A percentile compares a stretch with the other conserved stretches of the same genome.
Evolutionary conservation across 371 early-diverging fungal genomes (phyloP).

Genomic region (Lichtheimia hyalospora): DNA sequence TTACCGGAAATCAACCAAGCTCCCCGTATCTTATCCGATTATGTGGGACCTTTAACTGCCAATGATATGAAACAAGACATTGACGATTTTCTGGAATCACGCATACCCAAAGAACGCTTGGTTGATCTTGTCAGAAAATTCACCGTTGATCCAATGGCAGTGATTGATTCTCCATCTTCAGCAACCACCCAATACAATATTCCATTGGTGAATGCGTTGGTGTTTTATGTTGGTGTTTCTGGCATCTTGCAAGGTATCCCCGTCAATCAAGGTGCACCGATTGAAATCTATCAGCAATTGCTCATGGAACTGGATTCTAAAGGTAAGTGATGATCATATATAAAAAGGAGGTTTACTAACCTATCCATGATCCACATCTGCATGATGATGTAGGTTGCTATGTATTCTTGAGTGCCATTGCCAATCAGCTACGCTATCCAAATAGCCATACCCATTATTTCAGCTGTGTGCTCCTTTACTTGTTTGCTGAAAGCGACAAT

Average conservation of each 20-base stretch:
- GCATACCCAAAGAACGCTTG: slow-evolving; percentile 62
- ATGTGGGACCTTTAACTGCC: slow-evolving; percentile 58
- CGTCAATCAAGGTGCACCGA: slow-evolving; percentile 73
- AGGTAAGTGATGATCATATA: slow-evolving; percentile 42
- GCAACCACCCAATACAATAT: slow-evolving; percentile 63
- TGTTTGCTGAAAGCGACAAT: slow-evolving; percentile 83
- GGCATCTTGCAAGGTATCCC: slow-evolving; percentile 66
- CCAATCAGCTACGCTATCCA: slow-evolving; percentile 97
- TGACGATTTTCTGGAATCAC: slow-evolving; percentile 69
- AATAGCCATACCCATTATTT: slow-evolving; percentile 96
- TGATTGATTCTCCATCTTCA: too few relatives aligned
- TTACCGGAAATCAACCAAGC: slow-evolving; percentile 84
- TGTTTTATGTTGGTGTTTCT: slow-evolving; percentile 84
- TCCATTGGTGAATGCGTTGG: slow-evolving; percentile 83
- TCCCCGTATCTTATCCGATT: slow-evolving; percentile 87
- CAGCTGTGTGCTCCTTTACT: slow-evolving; percentile 80
- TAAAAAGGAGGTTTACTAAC: background rate
- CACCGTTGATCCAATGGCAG: background rate
- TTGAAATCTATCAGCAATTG: slow-evolving; percentile 85
- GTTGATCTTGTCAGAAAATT: slow-evolving; percentile 41
- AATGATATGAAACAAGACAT: slow-evolving; percentile 70
- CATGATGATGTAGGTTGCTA: slow-evolving; percentile 66
- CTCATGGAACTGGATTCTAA: slow-evolving; percentile 81
- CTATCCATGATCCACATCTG: too few relatives aligned
- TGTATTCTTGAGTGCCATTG: slow-evolving; percentile 86